Evolutionary conservation across 2,329 filamentous ascomycete genomes (phyloP).

Genomic region (Diaporthe longicolla): DNA sequence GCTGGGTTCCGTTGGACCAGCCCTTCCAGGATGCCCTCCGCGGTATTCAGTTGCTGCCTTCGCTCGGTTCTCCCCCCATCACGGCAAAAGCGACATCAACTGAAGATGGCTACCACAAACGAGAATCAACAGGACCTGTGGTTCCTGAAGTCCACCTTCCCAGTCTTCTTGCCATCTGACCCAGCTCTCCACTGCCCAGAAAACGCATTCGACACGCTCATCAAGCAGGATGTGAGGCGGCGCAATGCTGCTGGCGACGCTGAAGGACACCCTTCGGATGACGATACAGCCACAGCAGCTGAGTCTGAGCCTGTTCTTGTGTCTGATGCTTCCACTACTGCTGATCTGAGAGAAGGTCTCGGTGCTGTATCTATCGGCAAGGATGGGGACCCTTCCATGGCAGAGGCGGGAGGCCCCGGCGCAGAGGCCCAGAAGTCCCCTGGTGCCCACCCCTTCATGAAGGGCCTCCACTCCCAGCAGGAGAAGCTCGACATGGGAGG

Average conservation of each 20-base stretch:
- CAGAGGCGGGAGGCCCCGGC: neutral
- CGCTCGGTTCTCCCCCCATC: neutral
- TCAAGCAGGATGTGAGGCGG: constrained; percentile 48
- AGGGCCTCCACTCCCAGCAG: constrained; percentile 50
- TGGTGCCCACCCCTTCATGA: constrained; percentile 52
- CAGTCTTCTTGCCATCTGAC: constrained; percentile 56
- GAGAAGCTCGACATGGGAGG: constrained; percentile 11
- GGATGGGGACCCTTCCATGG: constrained; percentile 1
- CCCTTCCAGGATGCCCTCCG: no score
- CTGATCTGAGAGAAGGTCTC: constrained; percentile 40
- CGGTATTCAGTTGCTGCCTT: neutral
- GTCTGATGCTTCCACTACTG: constrained; percentile 38
- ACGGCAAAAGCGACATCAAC: neutral
- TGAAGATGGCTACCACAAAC: constrained; percentile 30
- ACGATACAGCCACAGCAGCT: neutral
- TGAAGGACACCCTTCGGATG: constrained; percentile 27
- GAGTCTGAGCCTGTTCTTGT: constrained; percentile 41
- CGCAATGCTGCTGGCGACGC: neutral
- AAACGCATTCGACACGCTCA: constrained; percentile 53
- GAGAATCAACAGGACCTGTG: constrained; percentile 47
- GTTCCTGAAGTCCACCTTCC: constrained; percentile 56
- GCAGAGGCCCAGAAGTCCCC: constrained; percentile 6
- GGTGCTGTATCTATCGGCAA: constrained; percentile 26
- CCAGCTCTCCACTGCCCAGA: constrained; percentile 52
- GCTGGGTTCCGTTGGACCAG: neutral